A percentile compares a stretch with the other conserved stretches of the same genome.
Evolutionary conservation across 2,329 filamentous ascomycete species (phyloP).

Genomic region (Aspergillus transmontanensis): DNA sequence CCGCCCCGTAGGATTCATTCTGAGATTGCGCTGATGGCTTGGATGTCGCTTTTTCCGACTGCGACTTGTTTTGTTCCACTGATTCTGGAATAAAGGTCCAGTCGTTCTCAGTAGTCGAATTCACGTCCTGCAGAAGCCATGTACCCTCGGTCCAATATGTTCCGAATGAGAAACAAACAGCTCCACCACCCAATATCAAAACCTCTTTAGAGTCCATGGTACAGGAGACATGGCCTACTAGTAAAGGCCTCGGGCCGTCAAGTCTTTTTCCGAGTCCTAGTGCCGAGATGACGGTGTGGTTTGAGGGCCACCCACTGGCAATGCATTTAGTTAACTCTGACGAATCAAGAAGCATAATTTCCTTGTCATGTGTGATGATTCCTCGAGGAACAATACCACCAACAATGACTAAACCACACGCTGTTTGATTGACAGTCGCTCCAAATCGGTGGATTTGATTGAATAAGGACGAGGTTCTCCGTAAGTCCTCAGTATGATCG

Average conservation of each 20-base stretch:
- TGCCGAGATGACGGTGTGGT: constrained; percentile 28
- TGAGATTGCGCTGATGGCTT: constrained; percentile 1
- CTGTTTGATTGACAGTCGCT: constrained; percentile 52
- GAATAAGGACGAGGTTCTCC: constrained; percentile 29
- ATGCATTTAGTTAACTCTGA: constrained; percentile 21
- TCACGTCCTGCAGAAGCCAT: constrained; percentile 48
- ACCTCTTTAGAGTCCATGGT: constrained; percentile 53
- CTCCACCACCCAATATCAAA: constrained; percentile 74
- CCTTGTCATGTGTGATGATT: constrained; percentile 48
- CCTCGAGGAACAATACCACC: constrained; percentile 52
- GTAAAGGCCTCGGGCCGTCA: constrained; percentile 61
- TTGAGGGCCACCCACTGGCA: constrained; percentile 22
- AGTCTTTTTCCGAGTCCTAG: constrained; percentile 30
- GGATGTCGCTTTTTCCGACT: constrained; percentile 3
- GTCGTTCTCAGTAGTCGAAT: constrained; percentile 27
- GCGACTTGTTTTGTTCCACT: constrained; percentile 15
- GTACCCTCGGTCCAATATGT: constrained; percentile 75
- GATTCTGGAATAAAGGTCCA: constrained; percentile 35
- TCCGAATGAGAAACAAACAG: constrained; percentile 88
- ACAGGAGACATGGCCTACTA: constrained; percentile 68
- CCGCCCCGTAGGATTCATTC: constrained; percentile 18
- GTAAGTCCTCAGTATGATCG: constrained; percentile 29
- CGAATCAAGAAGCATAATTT: constrained; percentile 52
- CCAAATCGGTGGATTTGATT: constrained; percentile 51
- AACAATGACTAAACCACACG: constrained; percentile 52